These are phyloP conservation scores for Cymbidium sinense DNA, from an alignment of 106 monocot genomes.

Conservation along the genomic window DNA sequence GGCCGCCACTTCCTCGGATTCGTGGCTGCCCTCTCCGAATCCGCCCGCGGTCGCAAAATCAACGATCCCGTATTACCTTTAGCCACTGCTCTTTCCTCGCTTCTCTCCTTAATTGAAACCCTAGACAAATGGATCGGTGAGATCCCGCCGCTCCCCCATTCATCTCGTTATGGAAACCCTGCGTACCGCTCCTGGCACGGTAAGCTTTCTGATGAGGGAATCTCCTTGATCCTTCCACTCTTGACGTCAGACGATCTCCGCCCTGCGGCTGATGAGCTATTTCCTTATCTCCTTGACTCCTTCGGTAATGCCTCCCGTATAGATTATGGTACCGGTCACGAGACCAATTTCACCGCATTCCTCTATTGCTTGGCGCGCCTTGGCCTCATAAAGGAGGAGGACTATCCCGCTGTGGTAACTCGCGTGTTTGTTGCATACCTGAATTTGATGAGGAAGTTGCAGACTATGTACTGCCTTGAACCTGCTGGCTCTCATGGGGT, in stretches of 20 bases:
- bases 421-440: constrained; percentile 66
- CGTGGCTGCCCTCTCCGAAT: constrained; percentile 76
- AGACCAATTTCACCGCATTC: constrained; percentile 87
- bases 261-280: constrained; percentile 44
- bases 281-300: constrained; percentile 80
- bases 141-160: constrained; percentile 55
- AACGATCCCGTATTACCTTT: constrained; percentile 61
- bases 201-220: constrained; percentile 22
- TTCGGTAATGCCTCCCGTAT: constrained; percentile 84
- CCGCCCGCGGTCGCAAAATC: constrained; percentile 69
- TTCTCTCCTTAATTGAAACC: constrained; percentile 40
- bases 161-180: constrained; percentile 84
- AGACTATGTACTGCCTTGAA: constrained; percentile 63
- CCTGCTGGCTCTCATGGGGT: constrained; percentile 96
- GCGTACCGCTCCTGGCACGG: constrained; percentile 77
- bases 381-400: constrained; percentile 57
- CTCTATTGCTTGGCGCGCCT: constrained; percentile 85
- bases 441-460: constrained; percentile 76
- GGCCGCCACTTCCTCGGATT: constrained; percentile 91
- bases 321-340: constrained; percentile 95
- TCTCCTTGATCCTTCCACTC: constrained; percentile 27
- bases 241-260: constrained; percentile 15
- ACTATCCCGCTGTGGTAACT: constrained; percentile 62
- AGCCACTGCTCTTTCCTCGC: constrained; percentile 21
- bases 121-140: constrained; percentile 45